A percentile compares a stretch with the other conserved stretches of the same genome.
phyloP scores from a whole-genome alignment of 352 stramenopile species.

The Globisporangium abappressorium region DNA sequence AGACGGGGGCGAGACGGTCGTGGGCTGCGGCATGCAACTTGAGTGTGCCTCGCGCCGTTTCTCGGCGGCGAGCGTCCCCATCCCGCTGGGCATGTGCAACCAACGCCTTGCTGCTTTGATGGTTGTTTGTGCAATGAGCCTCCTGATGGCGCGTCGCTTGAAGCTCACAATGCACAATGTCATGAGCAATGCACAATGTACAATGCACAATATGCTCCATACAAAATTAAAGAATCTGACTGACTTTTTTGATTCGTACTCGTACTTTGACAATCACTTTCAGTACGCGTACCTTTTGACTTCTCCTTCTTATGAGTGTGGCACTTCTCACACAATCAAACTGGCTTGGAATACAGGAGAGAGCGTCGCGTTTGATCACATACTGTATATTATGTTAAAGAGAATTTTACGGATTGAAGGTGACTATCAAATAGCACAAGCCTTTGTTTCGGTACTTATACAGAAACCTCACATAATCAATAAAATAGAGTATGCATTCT shows the following conservation, averaged over 20 bases:
- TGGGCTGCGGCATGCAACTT: not conserved
- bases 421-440: no score
- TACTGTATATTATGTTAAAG: no score
- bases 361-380: no score
- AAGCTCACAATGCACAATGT: conserved; percentile 4
- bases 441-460: no score
- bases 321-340: not conserved
- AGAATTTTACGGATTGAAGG: no score
- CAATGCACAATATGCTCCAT: not conserved
- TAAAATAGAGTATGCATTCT: no score
- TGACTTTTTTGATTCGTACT: no score
- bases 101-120: not conserved
- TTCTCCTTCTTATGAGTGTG: no score
- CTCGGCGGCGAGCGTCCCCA: conserved; percentile 13
- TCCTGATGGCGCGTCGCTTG: not conserved
- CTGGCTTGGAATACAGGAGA: conserved; percentile 1
- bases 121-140: not conserved
- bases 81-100: conserved; percentile 2
- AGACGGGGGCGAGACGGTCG: conserved; percentile 6
- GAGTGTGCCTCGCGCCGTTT: not conserved
- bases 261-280: no score
- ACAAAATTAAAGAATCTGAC: no score
- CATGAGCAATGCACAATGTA: not conserved
- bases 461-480: no score
- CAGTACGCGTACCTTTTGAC: no score